A percentile compares a stretch with the other conserved stretches of the same genome.
phyloP scores from a whole-genome alignment of 2,329 filamentous ascomycete species.

The Metarhizium sp. region DNA sequence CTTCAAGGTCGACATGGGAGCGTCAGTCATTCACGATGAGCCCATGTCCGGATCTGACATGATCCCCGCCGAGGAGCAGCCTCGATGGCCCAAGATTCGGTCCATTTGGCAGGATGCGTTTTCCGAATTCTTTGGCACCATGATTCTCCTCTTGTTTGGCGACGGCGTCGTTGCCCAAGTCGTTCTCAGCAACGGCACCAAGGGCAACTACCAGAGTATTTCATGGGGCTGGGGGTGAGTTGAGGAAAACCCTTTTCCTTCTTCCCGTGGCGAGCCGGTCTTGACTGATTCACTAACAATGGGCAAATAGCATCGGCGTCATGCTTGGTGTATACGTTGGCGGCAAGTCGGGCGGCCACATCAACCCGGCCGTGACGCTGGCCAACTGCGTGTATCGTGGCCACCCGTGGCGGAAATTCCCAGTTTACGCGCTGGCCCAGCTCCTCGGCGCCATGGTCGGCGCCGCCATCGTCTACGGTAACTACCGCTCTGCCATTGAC shows the following conservation, averaged over 20 bases:
- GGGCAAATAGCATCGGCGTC: conserved; percentile 43
- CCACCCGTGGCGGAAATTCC: conserved; percentile 60
- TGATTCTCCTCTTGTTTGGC: conserved; percentile 60
- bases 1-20: conserved; percentile 22
- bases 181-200: conserved; percentile 39
- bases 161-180: conserved; percentile 65
- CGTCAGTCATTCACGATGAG: conserved; percentile 12
- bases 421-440: conserved; percentile 58
- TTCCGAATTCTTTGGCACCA: conserved; percentile 59
- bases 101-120: conserved; percentile 46
- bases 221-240: conserved; percentile 41
- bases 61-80: conserved; percentile 15
- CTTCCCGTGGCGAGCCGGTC: no score
- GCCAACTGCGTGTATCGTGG: conserved; percentile 59
- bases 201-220: conserved; percentile 40
- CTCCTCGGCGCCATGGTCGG: conserved; percentile 57
- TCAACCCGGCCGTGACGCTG: conserved; percentile 64
- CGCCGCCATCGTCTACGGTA: conserved; percentile 50
- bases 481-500: conserved; percentile 57
- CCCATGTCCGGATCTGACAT: conserved; percentile 11
- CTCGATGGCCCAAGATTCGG: conserved; percentile 44
- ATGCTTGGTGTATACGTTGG: conserved; percentile 62
- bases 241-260: neutral
- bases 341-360: conserved; percentile 56
- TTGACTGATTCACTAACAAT: neutral